A percentile compares a stretch with the other conserved stretches of the same genome.
These are phyloP conservation scores for Cetraspora pellucida DNA, from an alignment of 192 early-diverging fungal genomes.

Conservation along the genomic window DNA sequence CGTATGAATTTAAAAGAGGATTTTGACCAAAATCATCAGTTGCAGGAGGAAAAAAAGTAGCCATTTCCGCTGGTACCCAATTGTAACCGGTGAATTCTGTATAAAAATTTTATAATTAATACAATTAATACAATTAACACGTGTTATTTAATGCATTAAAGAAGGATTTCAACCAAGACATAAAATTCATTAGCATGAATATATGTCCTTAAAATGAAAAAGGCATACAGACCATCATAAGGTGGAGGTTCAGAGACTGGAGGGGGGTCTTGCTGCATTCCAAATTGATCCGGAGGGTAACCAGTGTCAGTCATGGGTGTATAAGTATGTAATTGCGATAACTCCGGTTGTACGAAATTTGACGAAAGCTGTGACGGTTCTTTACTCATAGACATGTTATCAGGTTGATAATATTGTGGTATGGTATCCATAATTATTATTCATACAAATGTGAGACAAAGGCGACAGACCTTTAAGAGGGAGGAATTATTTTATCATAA, in stretches of 20 bases:
- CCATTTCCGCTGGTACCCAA: neutral
- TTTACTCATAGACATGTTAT: neutral
- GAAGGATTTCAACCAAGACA: neutral
- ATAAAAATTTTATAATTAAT: neutral
- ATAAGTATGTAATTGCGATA: neutral
- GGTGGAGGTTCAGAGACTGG: conserved; percentile 9
- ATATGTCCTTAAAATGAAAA: neutral
- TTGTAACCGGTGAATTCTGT: conserved; percentile 10
- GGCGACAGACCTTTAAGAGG: too few species aligned
- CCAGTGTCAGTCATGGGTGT: neutral
- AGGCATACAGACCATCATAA: neutral
- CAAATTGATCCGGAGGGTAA: conserved; percentile 5
- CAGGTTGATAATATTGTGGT: too few species aligned
- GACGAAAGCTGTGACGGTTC: conserved; percentile 3
- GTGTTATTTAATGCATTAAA: too few species aligned
- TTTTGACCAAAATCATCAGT: neutral
- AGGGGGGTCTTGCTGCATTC: neutral
- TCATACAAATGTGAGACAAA: too few species aligned
- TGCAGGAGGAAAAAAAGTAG: neutral
- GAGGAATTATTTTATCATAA: too few species aligned
- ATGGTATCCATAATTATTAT: too few species aligned
- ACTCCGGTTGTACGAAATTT: neutral
- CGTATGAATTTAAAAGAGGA: conserved; percentile 8
- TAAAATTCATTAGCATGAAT: neutral
- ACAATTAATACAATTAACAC: too few species aligned